Evolutionary conservation across 2,329 filamentous ascomycete species (phyloP), one percentile per base, ranked within the genome.

Genomic region (Dendrostoma leiphaemia): DNA sequence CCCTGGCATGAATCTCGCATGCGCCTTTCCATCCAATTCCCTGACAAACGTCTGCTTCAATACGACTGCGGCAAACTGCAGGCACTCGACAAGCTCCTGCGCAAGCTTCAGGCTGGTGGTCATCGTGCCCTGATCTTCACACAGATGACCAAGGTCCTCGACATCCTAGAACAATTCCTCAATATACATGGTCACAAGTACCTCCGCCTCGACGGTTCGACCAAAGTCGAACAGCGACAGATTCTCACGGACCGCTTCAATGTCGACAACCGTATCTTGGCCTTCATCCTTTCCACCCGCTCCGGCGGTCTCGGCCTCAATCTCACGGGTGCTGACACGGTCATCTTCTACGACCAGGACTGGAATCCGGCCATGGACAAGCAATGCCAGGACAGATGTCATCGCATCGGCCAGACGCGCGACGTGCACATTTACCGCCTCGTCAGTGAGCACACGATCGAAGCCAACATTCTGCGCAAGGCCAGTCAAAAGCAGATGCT

Each of bases 341-440:
- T 99, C 64, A 97, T 99, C 61, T 99, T 99, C 71, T 99, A 97
- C 72, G 94, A 99, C 66, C 86, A 97, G 56, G 94, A 99, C 69
- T 99, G 95, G 95, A 99, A 99, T 65, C 94, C 94, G 0, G 94
- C 95, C 48, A 99, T 99, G 94, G 94, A 99, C 75, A 96, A 96
- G 71, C 94, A 99, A 71, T 99, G 94, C 65, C 95, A 99, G 73
- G 95, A 99, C 69, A 85, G 94, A 64, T 95, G 91, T 64, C 94
- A 99, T 73, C 90, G 94, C 61, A 99, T 99, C 62, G 94, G 94
- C 2, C 94, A 99, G 71, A 97, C 94, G 1, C 87, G 94, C 28
- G 94, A 99, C 68, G 94, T 99, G 29, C 93, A 97, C 69, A 97
- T 99, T 56, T 99, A 97, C 74, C 91, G 93, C 2, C 85, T 97